Evolutionary conservation across 805 yeast species (phyloP), one percentile per base, ranked within the genome.

Genomic region (Hanseniaspora mollemarum): DNA sequence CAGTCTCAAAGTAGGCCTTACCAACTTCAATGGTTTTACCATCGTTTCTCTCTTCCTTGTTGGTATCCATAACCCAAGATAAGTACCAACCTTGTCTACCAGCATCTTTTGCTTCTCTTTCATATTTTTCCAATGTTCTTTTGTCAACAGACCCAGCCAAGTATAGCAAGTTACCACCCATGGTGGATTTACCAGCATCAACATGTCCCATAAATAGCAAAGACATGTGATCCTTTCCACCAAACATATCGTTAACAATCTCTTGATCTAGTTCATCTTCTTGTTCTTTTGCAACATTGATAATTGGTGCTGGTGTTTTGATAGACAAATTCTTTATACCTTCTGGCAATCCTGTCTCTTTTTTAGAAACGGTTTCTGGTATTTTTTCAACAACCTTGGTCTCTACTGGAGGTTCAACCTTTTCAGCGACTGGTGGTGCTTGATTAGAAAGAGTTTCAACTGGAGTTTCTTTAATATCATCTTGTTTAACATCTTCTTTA

Each of bases 1-100:
- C 97, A 54, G 98, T 92, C 74, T 92, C 99, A 61, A 92, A 92
- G 62, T 83, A 87, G 21, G 97, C 94, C 64, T 88, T 87, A 64
- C 98, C 99, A 54, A 92, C 97, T 71, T 92, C 98, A 60, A 92
- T 94, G 57, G 99, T 92, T 73, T 92, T 92, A 74, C 99, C 99
- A 70, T 92, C 96, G 61, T 77, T 86, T 75, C 98, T 84, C 74
- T 92, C 99, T 72, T 92, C 98, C 70, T 87, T 88, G 73, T 94
- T 92, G 60, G 96, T 90, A 68, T 92, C 99, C 96, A 92, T 88
- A 60, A 92, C 94, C 98, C 98, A 92, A 8, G 97, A 88, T 60
- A 92, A 73, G 67, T 92, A 92, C 99, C 99, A 92, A 68, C 96
- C 96, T 73, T 92, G 98, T 74, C 97, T 84, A 68, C 98, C 97